A percentile compares a stretch with the other conserved stretches of the same genome.
Conservation (phyloP, 257 asterid species). For the Fraxinus cuspidata region DNA sequence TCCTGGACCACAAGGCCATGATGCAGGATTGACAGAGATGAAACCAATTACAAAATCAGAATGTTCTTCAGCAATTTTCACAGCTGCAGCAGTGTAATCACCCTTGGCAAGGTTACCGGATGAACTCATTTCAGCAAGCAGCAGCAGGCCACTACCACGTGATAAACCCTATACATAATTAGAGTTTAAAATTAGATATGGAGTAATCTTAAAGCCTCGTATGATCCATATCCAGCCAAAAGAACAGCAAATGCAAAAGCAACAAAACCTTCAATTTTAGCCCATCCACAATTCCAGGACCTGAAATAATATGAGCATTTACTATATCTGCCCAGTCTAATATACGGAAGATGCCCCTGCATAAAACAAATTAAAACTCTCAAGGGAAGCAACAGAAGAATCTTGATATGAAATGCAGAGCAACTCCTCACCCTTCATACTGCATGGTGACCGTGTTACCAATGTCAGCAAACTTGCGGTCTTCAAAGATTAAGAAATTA, state of each 20-base stretch:
- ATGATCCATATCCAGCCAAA: slow-evolving; percentile 15
- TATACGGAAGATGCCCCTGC: slow-evolving; percentile 82
- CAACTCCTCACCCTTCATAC: slow-evolving; percentile 73
- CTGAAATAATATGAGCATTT: slow-evolving; percentile 94
- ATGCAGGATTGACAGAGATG: slow-evolving; percentile 91
- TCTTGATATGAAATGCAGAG: slow-evolving; percentile 5
- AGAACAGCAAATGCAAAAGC: slow-evolving; percentile 1
- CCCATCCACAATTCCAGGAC: slow-evolving; percentile 97
- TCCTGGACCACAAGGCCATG: slow-evolving; percentile 88
- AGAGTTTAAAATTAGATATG: slow-evolving; percentile 20
- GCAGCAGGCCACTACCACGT: slow-evolving; percentile 77
- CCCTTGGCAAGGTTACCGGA: slow-evolving; percentile 93
- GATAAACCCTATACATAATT: slow-evolving; percentile 65
- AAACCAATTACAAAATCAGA: slow-evolving; percentile 94
- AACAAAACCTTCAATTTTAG: slow-evolving; percentile 72
- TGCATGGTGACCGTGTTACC: slow-evolving; percentile 99
- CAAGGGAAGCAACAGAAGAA: slow-evolving; percentile 22
- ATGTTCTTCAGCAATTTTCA: slow-evolving; percentile 89
- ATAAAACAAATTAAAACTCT: slow-evolving; percentile 32
- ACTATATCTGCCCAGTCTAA: slow-evolving; percentile 96
- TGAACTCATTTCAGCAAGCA: slow-evolving; percentile 99
- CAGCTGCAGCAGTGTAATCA: slow-evolving; percentile 91
- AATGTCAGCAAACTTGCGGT: slow-evolving; percentile 96
- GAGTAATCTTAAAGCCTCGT: background rate
- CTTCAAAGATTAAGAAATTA: slow-evolving; percentile 88